Evolutionary conservation across 768 basidiomycete genomes (phyloP), one percentile per base, ranked within the genome.

Genomic region (Lactarius akahatsu): DNA sequence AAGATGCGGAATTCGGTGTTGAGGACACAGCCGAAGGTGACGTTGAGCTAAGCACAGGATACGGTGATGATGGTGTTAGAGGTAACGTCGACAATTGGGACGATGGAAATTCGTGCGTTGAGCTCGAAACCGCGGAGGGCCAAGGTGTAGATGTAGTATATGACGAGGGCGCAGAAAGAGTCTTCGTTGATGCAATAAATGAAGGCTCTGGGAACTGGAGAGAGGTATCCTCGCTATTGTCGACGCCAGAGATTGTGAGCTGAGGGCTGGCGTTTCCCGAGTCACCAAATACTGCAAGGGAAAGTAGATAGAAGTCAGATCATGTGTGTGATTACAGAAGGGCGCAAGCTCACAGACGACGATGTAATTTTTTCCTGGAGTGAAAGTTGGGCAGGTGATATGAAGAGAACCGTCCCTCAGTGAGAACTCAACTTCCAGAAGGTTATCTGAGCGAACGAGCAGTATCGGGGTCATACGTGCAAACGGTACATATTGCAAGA

Each of bases 351-450:
- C 66, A 83, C 82, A 74, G 69, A 83, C 83, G 62, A 83, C 74
- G 64, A 82, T 78, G 72, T 84, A 84, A 70, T 80, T 76, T 64
- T 76, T 64, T 40, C 80, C 72, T 15, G 73, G 50, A 13, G 75
- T 23, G 18, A 80, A 74, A 41, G 77, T 66, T 13, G 82, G 81
- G 36, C 82, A 77, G 32, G 70, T 78, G 43, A 83, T 73, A n/a
- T 70, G 66, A 20, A 78, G 77, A n/a, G 61, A 67, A 28, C 83
- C 83, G 26, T 74, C 73, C 18, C 66, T 72, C 57, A 83, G 75
- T 11, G 73, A 74, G 73, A 84, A 83, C 23, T 74, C 74, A 23
- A 58, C 63, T 6, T 80, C 82, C 13, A 85, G 76, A 13, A 83
- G 83, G 68, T 80, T 71, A 18, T 72, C 83, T 83, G 57, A 2